phyloP scores from a whole-genome alignment of 306 rosid species.

The Gastrolobium villosum region DNA sequence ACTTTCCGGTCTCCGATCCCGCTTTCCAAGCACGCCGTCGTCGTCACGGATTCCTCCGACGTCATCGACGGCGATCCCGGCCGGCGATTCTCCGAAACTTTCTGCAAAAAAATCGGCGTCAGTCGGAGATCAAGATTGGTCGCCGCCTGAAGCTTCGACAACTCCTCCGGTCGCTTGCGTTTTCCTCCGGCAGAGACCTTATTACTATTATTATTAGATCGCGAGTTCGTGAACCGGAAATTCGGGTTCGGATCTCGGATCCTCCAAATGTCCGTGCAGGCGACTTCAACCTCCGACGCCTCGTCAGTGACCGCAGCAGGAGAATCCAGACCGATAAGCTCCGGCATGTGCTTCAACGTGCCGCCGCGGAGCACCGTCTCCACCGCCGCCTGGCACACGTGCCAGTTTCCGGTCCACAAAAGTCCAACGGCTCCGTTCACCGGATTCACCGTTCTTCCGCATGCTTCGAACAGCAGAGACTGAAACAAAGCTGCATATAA shows the following conservation, averaged over 20 bases:
- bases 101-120: slow-evolving; percentile 67
- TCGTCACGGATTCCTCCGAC: slow-evolving; percentile 89
- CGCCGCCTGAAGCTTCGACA: slow-evolving; percentile 42
- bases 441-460: slow-evolving; percentile 90
- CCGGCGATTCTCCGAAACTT: slow-evolving; percentile 57
- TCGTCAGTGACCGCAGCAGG: slow-evolving; percentile 60
- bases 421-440: slow-evolving; percentile 92
- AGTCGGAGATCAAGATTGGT: slow-evolving; percentile 81
- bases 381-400: slow-evolving; percentile 88
- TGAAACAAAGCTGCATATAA: slow-evolving; percentile 75
- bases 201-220: slow-evolving; percentile 39
- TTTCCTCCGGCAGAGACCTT: slow-evolving; percentile 34
- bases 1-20: slow-evolving; percentile 66
- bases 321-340: slow-evolving; percentile 47
- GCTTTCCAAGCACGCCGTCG: slow-evolving; percentile 69
- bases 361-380: slow-evolving; percentile 92
- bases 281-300: slow-evolving; percentile 66
- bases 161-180: slow-evolving; percentile 63
- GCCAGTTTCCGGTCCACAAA: slow-evolving; percentile 95
- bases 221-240: slow-evolving; percentile 56
- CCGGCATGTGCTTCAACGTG: slow-evolving; percentile 67
- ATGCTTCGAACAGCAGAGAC: slow-evolving; percentile 87
- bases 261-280: slow-evolving; percentile 62
- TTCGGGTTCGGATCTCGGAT: slow-evolving; percentile 61
- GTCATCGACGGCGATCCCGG: slow-evolving; percentile 85